Percentiles rank a stretch among this genome's conserved stretches.
These are phyloP conservation scores for Casuarina cunninghamiana DNA, from an alignment of 306 rosid species.

Conservation along the genomic window DNA sequence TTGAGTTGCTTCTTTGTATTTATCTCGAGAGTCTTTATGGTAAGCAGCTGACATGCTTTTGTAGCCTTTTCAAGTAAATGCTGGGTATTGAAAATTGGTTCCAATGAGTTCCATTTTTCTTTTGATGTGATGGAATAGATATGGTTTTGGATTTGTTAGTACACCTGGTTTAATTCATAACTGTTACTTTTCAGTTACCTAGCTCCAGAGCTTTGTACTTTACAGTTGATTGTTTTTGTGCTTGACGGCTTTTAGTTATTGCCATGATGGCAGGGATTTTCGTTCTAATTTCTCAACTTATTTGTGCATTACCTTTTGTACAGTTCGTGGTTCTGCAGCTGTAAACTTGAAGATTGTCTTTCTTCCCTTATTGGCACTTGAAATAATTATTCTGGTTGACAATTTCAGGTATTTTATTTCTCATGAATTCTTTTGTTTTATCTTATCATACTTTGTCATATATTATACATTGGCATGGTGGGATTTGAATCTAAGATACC, in stretches of 20 bases:
- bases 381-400: constrained; percentile 74
- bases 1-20: constrained; percentile 96
- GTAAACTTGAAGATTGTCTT: constrained; percentile 84
- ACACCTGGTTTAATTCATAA: background rate
- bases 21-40: constrained; percentile 88
- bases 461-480: background rate
- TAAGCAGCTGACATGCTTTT: constrained; percentile 33
- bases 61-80: background rate
- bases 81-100: constrained; percentile 18
- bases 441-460: background rate
- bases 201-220: constrained; percentile 11
- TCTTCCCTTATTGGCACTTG: constrained; percentile 90
- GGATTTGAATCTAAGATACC: background rate
- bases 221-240: constrained; percentile 14
- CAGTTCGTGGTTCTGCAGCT: constrained; percentile 73
- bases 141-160: constrained; percentile 2
- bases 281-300: constrained; percentile 25
- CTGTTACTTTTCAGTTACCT: background rate
- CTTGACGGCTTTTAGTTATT: constrained; percentile 12
- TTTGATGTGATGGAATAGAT: constrained; percentile 4
- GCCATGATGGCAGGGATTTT: background rate
- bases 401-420: constrained; percentile 81
- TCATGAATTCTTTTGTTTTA: background rate
- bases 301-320: constrained; percentile 29
- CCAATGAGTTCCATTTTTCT: constrained; percentile 5